Evolutionary conservation across 2,329 filamentous ascomycete genomes (phyloP).

Genomic region (Aspergillus japonicus): DNA sequence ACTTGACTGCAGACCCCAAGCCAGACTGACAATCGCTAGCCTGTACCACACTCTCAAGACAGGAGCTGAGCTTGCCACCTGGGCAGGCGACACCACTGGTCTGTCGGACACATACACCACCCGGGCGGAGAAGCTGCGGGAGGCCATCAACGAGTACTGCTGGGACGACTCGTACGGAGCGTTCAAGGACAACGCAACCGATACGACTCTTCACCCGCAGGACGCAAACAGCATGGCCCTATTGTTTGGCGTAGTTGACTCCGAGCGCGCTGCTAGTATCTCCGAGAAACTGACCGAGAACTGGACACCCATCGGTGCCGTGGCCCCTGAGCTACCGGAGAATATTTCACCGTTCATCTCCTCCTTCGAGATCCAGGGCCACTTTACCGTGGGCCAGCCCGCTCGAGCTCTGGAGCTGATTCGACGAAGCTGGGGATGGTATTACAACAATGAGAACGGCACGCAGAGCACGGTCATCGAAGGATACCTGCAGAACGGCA

Average conservation of each 20-base stretch:
- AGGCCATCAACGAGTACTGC: slow-evolving; percentile 48
- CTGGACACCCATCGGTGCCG: slow-evolving; percentile 57
- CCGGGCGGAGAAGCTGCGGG: slow-evolving; percentile 39
- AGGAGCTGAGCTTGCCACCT: slow-evolving; percentile 52
- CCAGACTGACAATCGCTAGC: slow-evolving; percentile 17
- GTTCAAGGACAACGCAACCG: slow-evolving; percentile 55
- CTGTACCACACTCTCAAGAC: slow-evolving; percentile 57
- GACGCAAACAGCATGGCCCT: slow-evolving; percentile 60
- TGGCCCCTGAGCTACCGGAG: slow-evolving; percentile 56
- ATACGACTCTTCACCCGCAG: slow-evolving; percentile 56
- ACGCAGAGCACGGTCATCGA: slow-evolving; percentile 60
- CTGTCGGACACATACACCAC: slow-evolving; percentile 44
- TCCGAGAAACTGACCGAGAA: slow-evolving; percentile 49
- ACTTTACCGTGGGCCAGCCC: slow-evolving; percentile 50
- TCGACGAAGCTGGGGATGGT: slow-evolving; percentile 60
- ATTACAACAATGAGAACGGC: slow-evolving; percentile 57
- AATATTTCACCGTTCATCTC: slow-evolving; percentile 61
- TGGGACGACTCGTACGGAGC: slow-evolving; percentile 52
- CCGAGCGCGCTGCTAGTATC: slow-evolving; percentile 41
- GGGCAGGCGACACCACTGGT: slow-evolving; percentile 44
- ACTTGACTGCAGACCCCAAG: background rate
- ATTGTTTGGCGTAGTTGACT: slow-evolving; percentile 47
- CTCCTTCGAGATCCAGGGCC: slow-evolving; percentile 59
- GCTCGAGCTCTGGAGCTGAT: slow-evolving; percentile 57
- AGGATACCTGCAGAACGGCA: slow-evolving; percentile 57